Evolutionary conservation across 495 filamentous ascomycete species (phyloP), one percentile per base, ranked within the genome.

Genomic region (Neurospora sp.): DNA sequence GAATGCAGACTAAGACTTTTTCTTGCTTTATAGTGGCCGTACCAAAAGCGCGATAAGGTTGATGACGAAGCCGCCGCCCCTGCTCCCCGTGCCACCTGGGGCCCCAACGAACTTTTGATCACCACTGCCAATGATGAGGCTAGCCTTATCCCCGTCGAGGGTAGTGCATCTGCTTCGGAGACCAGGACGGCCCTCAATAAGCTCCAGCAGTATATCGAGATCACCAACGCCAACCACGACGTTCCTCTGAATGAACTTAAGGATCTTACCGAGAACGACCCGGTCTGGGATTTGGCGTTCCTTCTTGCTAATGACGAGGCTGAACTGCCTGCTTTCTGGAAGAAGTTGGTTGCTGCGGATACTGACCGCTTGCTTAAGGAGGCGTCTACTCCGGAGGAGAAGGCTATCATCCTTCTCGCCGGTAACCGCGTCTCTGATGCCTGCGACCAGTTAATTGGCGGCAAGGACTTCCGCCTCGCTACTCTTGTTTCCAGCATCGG

Each of bases 401-500:
- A 91, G 76, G 95, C 96, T 3, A 84, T 98, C 73, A 89, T 91
- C 10, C 85, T 90, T 76, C 86, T 99, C 4, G 91, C 93, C 35
- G 90, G 89, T 48, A 89, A 95, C 80, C 88, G 90, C 40, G 80
- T 98, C 42, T 84, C 89, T 16, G 90, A 96, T 73, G 96, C 96
- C 16, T 98, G 95, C 81, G 89, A 87, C 44, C 84, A 89, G 44
- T 85, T 99, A 10, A 74, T 96, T 7, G 87, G 89, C 17, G 91
- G 88, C 44, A 86, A 89, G 38, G 87, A 97, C 78, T 91, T 90
- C 72, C 91, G 92, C 35, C 87, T 98, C 27, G 93, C 96, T 1
- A 95, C 90, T 20, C 83, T 98, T 53, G 84, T 98, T 35, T 85
- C 96, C 8, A 89, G 93, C 80, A 90, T 98, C 76, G 92, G 91